Conservation (phyloP, 208 protist species). For the Leishmania mexicana region DNA sequence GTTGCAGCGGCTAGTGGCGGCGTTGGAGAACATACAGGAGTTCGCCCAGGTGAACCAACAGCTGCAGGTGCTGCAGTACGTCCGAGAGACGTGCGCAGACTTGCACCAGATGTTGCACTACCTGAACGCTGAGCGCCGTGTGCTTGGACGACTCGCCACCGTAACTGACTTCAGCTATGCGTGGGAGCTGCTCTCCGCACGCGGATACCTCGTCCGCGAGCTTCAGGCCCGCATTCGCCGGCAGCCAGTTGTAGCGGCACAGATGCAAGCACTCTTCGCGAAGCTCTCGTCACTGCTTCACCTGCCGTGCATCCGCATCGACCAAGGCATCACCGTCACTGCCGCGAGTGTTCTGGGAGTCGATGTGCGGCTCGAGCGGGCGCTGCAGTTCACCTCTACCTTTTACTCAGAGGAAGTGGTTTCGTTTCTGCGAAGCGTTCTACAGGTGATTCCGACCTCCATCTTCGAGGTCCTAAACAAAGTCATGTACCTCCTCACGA, state of each 20-base stretch:
- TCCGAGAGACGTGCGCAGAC: slow-evolving; percentile 85
- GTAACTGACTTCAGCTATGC: slow-evolving; percentile 97
- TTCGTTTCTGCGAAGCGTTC: slow-evolving; percentile 91
- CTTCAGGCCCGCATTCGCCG: slow-evolving; percentile 95
- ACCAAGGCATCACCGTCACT: slow-evolving; percentile 50
- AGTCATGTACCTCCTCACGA: slow-evolving; percentile 94
- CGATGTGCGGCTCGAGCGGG: slow-evolving; percentile 60
- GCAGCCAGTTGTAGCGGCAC: slow-evolving; percentile 90
- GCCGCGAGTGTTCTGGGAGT: slow-evolving; percentile 32
- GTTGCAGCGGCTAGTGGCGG: slow-evolving; percentile 95
- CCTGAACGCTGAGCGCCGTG: slow-evolving; percentile 93
- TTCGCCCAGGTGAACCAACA: slow-evolving; percentile 94
- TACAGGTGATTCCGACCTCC: slow-evolving; percentile 96
- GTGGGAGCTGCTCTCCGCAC: slow-evolving; percentile 93
- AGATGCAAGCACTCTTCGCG: slow-evolving; percentile 96
- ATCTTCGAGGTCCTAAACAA: slow-evolving; percentile 96
- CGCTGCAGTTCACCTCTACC: slow-evolving; percentile 90
- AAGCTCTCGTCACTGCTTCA: slow-evolving; percentile 97
- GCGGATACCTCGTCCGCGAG: slow-evolving; percentile 80
- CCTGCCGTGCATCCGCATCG: slow-evolving; percentile 94
- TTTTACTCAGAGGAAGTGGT: slow-evolving; percentile 95
- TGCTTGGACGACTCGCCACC: slow-evolving; percentile 88
- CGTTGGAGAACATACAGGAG: slow-evolving; percentile 96
- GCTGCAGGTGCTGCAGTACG: slow-evolving; percentile 92
- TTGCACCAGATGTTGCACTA: slow-evolving; percentile 95